phyloP scores from a whole-genome alignment of 2,329 filamentous ascomycete species.

The Alternaria angustiovoidea region DNA sequence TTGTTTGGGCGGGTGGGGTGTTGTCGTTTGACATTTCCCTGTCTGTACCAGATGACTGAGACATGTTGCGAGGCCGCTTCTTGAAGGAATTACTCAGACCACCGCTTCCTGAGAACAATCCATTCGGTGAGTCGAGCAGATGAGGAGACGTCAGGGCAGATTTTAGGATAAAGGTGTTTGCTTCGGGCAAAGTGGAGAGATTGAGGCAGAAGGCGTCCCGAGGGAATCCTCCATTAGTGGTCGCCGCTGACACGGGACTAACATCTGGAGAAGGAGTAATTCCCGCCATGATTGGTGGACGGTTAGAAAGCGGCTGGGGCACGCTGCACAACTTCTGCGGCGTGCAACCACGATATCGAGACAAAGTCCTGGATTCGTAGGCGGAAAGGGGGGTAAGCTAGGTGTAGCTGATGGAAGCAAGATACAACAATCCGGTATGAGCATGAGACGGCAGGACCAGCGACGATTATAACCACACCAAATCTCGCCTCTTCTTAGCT shows the following conservation, averaged over 20 bases:
- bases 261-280: conserved; percentile 53
- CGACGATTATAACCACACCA: conserved; percentile 33
- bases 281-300: conserved; percentile 52
- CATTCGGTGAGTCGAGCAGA: conserved; percentile 50
- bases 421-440: not conserved
- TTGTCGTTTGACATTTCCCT: conserved; percentile 50
- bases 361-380: conserved; percentile 16
- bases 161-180: conserved; percentile 49
- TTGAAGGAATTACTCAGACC: conserved; percentile 44
- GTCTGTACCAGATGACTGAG: conserved; percentile 53
- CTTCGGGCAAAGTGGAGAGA: conserved; percentile 49
- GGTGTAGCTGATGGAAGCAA: conserved; percentile 7
- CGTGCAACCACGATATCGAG: conserved; percentile 39
- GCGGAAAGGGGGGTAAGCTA: conserved; percentile 9
- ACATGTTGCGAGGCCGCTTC: conserved; percentile 54
- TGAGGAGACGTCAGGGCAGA: conserved; percentile 50
- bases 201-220: conserved; percentile 52
- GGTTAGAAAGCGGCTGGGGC: conserved; percentile 33
- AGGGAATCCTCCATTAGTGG: conserved; percentile 50
- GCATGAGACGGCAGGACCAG: conserved; percentile 21
- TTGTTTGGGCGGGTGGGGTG: conserved; percentile 37
- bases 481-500: conserved; percentile 33
- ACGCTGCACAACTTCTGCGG: conserved; percentile 41
- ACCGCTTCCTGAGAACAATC: conserved; percentile 40
- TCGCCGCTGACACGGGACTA: conserved; percentile 54